These are phyloP conservation scores for Gossypium raimondii DNA, from an alignment of 345 rosid species.

Conservation along the genomic window DNA sequence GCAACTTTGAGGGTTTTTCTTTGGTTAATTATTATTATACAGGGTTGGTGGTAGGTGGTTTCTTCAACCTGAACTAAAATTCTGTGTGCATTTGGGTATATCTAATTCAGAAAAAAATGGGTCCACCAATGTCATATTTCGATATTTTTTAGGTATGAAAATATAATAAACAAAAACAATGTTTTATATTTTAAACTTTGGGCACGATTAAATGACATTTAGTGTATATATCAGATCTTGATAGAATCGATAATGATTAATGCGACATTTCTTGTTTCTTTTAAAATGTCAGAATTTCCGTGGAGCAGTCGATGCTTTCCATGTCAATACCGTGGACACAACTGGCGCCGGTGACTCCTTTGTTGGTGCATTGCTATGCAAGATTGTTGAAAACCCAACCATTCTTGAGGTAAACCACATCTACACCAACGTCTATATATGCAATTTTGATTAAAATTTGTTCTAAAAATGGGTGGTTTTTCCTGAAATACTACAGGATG, in stretches of 20 bases:
- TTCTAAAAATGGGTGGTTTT: not conserved
- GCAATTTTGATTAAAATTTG: not conserved
- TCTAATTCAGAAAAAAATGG: not conserved
- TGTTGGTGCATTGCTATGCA: conserved; percentile 81
- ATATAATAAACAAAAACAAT: not conserved
- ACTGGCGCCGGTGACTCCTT: conserved; percentile 98
- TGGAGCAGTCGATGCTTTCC: conserved; percentile 79
- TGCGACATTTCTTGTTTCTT: too few species aligned
- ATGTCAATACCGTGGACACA: conserved; percentile 74
- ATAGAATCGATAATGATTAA: too few species aligned
- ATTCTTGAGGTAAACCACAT: conserved; percentile 51
- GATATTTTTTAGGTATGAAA: not conserved
- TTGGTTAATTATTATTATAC: not conserved
- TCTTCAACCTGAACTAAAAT: not conserved
- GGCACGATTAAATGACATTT: too few species aligned
- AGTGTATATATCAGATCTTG: too few species aligned
- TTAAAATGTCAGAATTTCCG: conserved; percentile 48
- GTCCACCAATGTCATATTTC: not conserved
- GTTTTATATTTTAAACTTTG: too few species aligned
- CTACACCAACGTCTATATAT: not conserved
- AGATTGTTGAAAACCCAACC: conserved; percentile 65
- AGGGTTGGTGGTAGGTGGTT: not conserved
- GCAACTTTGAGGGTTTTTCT: not conserved
- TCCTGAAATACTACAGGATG: conserved; percentile 41
- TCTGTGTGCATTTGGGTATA: not conserved